phyloP scores from a whole-genome alignment of 2,329 filamentous ascomycete genomes.

The Colletotrichum sp. region DNA sequence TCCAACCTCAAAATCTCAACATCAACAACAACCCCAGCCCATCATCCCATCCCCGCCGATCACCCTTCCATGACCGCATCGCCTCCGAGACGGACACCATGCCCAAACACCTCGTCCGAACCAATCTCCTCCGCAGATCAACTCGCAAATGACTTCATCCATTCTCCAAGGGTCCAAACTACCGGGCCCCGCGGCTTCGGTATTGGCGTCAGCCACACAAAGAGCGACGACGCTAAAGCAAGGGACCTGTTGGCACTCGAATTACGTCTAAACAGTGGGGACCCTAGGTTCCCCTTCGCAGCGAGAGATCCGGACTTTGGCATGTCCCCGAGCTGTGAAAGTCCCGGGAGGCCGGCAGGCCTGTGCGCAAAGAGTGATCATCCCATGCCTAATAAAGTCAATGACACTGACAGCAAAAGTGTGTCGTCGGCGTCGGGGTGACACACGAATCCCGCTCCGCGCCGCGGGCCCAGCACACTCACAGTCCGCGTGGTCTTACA shows the following conservation, averaged over 20 bases:
- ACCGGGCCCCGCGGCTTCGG: background rate
- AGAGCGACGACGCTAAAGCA: background rate
- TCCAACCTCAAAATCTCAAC: background rate
- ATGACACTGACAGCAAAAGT: background rate
- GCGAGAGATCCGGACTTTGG: slow-evolving; percentile 5
- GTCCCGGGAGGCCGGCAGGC: background rate
- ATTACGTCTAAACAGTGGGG: background rate
- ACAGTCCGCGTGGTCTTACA: background rate
- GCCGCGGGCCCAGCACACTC: background rate
- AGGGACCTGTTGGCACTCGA: background rate
- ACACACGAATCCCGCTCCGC: slow-evolving; percentile 12
- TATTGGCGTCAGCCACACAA: background rate
- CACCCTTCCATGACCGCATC: background rate
- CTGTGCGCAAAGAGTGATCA: background rate
- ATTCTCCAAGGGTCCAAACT: background rate
- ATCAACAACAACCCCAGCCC: background rate
- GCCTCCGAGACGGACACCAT: background rate
- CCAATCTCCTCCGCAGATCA: background rate
- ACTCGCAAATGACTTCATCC: background rate
- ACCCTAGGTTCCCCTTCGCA: background rate
- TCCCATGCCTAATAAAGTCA: background rate
- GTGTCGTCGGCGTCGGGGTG: background rate
- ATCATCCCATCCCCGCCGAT: background rate
- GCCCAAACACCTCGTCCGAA: background rate
- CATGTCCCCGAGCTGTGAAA: slow-evolving; percentile 2